These are phyloP conservation scores for Malus asiatica DNA, from an alignment of 306 rosid genomes.

Conservation along the genomic window DNA sequence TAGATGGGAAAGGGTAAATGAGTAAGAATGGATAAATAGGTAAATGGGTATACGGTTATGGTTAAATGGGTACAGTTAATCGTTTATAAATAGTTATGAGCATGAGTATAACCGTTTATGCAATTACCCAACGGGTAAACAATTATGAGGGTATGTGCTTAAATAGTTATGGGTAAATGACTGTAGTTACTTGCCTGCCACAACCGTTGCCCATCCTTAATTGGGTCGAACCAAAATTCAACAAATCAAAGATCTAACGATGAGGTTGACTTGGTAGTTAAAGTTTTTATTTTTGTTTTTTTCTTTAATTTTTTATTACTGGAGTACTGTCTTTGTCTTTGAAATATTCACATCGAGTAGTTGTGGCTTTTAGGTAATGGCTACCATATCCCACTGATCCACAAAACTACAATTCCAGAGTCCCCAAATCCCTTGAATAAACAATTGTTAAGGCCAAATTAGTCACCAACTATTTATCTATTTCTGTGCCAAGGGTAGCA, in stretches of 20 bases:
- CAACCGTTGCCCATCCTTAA: too few relatives aligned
- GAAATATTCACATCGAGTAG: not conserved
- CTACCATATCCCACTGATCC: not conserved
- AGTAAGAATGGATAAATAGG: too few relatives aligned
- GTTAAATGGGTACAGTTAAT: too few relatives aligned
- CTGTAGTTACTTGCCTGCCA: rapidly evolving
- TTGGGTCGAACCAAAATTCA: not conserved
- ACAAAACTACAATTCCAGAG: not conserved
- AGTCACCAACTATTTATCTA: conserved; percentile 9
- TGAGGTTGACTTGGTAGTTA: not conserved
- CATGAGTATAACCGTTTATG: too few relatives aligned
- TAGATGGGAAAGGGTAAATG: too few relatives aligned
- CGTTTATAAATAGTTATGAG: too few relatives aligned
- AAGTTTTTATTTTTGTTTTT: not conserved
- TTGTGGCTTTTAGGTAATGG: not conserved
- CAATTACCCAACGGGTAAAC: too few relatives aligned
- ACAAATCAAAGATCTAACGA: too few relatives aligned
- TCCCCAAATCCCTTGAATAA: not conserved
- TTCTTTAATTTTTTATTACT: not conserved
- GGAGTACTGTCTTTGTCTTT: not conserved
- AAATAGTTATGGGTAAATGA: too few relatives aligned
- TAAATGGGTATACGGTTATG: too few relatives aligned
- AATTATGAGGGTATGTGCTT: too few relatives aligned
- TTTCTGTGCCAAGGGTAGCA: too few relatives aligned
- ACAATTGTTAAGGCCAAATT: conserved; percentile 8